Evolutionary conservation across 176 grass and related monocot species (phyloP).

Genomic region (Eremochloa ophiuroides): DNA sequence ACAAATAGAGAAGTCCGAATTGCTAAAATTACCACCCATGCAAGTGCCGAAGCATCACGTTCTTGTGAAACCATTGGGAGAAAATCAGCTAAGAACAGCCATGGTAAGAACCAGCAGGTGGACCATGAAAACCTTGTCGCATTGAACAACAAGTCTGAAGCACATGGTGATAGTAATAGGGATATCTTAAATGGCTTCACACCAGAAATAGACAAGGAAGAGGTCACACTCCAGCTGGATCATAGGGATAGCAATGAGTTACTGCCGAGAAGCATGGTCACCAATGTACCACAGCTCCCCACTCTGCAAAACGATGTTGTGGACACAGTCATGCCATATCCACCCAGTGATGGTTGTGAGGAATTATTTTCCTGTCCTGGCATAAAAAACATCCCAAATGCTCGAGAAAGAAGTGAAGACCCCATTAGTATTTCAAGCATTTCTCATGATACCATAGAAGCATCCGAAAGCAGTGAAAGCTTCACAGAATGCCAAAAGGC

Average conservation of each 20-base stretch:
- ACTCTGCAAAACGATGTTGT: background rate
- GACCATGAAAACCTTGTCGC: background rate
- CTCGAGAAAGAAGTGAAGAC: background rate
- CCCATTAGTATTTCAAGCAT: background rate
- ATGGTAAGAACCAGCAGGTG: slow-evolving; percentile 4
- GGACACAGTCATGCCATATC: background rate
- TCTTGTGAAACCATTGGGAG: slow-evolving; percentile 8
- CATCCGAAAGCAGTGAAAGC: background rate
- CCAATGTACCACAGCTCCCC: background rate
- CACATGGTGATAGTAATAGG: background rate
- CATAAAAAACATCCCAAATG: background rate
- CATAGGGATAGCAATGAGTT: background rate
- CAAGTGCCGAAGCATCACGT: background rate
- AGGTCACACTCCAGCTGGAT: background rate
- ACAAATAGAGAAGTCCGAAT: background rate
- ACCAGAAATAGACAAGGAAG: background rate
- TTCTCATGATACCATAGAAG: background rate
- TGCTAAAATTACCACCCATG: slow-evolving; percentile 4
- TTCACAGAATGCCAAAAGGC: background rate
- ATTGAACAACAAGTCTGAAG: background rate
- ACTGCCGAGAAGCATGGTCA: background rate
- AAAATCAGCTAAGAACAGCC: slow-evolving; percentile 2
- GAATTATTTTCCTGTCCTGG: slow-evolving; percentile 3
- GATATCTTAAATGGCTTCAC: background rate
- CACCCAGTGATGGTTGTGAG: slow-evolving; percentile 4